phyloP scores from a whole-genome alignment of 2,329 filamentous ascomycete species.

The Ceratocystis ficicola region DNA sequence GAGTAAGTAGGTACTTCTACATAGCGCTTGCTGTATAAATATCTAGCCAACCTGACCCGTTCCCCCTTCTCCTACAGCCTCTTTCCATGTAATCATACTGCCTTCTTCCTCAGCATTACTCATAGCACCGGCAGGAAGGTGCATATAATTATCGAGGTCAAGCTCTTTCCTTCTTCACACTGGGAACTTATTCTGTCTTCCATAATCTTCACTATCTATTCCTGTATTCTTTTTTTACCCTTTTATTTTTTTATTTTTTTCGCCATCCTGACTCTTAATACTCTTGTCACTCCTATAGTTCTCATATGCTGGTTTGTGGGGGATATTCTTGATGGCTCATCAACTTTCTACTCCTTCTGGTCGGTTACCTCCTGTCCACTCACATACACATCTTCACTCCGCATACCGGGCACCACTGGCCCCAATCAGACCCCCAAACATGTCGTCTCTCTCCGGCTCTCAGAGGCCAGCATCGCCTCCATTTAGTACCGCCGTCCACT shows the following conservation, averaged over 20 bases:
- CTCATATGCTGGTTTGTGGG: not conserved
- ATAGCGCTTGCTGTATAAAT: not conserved
- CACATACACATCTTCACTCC: not conserved
- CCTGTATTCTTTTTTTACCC: not conserved
- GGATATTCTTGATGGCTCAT: not conserved
- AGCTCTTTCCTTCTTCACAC: not conserved
- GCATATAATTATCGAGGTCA: not conserved
- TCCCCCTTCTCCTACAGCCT: not conserved
- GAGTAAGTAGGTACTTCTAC: not conserved
- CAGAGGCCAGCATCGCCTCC: conserved; percentile 4
- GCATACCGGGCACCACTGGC: not conserved
- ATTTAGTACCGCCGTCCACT: conserved; percentile 30
- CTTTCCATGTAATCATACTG: not conserved
- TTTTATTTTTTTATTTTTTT: not conserved
- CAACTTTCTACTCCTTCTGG: not conserved
- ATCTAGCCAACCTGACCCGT: not conserved
- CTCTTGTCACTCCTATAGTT: not conserved
- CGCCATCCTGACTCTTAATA: not conserved
- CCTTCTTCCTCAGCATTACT: not conserved
- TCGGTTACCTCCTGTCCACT: not conserved
- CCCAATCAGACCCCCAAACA: not conserved
- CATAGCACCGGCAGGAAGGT: not conserved
- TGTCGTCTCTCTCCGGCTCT: conserved; percentile 4
- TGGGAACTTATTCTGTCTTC: not conserved
- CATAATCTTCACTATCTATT: not conserved